Percentiles rank a stretch among this genome's conserved stretches.
Evolutionary conservation across 345 rosid genomes (phyloP).

Genomic region (Lumnitzera racemosa): DNA sequence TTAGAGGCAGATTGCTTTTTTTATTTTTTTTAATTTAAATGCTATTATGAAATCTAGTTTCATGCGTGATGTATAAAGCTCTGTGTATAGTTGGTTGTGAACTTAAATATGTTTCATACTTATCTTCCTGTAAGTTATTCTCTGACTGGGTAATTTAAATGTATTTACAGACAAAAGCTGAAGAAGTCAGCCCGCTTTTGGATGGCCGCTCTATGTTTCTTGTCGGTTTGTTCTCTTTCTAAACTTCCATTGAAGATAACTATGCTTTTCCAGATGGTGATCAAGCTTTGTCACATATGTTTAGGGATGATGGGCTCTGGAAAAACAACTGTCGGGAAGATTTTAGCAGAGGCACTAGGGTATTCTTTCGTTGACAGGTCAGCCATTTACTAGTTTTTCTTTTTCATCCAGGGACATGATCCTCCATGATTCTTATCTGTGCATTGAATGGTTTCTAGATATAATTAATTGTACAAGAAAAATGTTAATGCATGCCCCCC

Average conservation of each 20-base stretch:
- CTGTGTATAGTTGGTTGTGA: neutral
- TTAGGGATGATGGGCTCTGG: slow-evolving; percentile 58
- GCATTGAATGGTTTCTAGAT: no score
- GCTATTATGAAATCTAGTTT: slow-evolving; percentile 1
- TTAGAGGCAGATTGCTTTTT: neutral
- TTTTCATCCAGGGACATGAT: no score
- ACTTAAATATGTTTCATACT: neutral
- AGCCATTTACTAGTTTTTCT: neutral
- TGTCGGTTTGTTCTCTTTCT: slow-evolving; percentile 35
- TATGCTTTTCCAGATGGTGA: slow-evolving; percentile 1
- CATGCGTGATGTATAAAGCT: neutral
- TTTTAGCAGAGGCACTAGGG: slow-evolving; percentile 31
- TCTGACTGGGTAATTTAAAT: neutral
- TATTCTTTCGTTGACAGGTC: slow-evolving; percentile 44
- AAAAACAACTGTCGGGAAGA: slow-evolving; percentile 39
- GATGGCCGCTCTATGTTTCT: slow-evolving; percentile 32
- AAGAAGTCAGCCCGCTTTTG: slow-evolving; percentile 21
- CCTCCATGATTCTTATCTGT: no score
- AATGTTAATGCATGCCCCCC: no score
- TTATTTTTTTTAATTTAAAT: no score
- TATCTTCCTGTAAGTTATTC: neutral
- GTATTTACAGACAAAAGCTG: slow-evolving; percentile 26
- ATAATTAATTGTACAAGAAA: no score
- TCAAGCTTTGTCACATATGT: slow-evolving; percentile 2
- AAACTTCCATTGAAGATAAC: neutral